These are phyloP conservation scores for Cryptococcus wingfieldii DNA, from an alignment of 1,284 basidiomycete species.

Conservation along the genomic window DNA sequence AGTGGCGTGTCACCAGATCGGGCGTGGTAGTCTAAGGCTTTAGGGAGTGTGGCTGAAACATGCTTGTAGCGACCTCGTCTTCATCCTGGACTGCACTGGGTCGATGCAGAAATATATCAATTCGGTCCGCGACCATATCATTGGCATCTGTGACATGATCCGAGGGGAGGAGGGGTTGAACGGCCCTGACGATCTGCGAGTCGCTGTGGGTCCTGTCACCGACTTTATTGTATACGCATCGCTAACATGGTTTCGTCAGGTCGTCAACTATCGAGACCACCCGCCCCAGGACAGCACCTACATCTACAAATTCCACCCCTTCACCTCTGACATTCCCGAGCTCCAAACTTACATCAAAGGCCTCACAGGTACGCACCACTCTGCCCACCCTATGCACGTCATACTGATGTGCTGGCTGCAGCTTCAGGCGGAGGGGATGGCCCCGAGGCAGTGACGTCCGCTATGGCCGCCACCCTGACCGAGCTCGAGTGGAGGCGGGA, in stretches of 20 bases:
- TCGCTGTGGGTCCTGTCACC: constrained; percentile 58
- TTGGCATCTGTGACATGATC: constrained; percentile 93
- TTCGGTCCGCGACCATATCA: constrained; percentile 94
- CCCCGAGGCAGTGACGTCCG: constrained; percentile 95
- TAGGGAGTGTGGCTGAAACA: background rate
- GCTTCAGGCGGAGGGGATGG: constrained; percentile 97
- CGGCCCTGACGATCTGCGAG: constrained; percentile 76
- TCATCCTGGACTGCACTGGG: constrained; percentile 86
- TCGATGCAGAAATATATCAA: constrained; percentile 52
- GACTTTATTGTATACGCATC: background rate
- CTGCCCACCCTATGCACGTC: background rate
- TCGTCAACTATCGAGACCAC: constrained; percentile 85
- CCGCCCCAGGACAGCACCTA: constrained; percentile 94
- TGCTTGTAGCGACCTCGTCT: constrained; percentile 69
- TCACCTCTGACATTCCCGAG: constrained; percentile 82
- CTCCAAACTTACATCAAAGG: constrained; percentile 77
- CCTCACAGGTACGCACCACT: constrained; percentile 32
- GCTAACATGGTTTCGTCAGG: constrained; percentile 14
- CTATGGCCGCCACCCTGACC: constrained; percentile 74
- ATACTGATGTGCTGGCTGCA: constrained; percentile 49
- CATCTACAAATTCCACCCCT: constrained; percentile 87
- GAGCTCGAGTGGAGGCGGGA: constrained; percentile 82
- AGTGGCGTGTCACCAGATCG: constrained; percentile 8
- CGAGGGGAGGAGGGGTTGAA: constrained; percentile 89
- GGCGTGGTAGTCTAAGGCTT: no score